A percentile compares a stretch with the other conserved stretches of the same genome.
Conservation (phyloP, 495 filamentous ascomycete genomes). For the Penicillium canescens region DNA sequence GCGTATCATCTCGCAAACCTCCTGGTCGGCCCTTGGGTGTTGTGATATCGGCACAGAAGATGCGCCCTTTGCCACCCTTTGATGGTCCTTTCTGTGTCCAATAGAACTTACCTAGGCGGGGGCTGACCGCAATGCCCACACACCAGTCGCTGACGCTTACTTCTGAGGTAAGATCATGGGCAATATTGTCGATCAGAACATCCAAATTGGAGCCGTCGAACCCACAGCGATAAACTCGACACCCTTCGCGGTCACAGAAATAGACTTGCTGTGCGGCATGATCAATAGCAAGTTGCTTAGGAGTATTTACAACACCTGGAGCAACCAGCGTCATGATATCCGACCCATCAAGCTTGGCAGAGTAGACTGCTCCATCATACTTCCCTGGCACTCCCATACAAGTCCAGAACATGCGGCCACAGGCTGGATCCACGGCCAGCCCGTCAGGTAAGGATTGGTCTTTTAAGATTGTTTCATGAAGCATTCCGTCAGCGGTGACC, state of each 20-base stretch:
- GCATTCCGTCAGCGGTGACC: conserved; percentile 15
- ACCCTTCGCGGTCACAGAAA: conserved; percentile 55
- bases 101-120: conserved; percentile 42
- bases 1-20: conserved; percentile 32
- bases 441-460: conserved; percentile 48
- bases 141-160: conserved; percentile 32
- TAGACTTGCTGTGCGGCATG: conserved; percentile 37
- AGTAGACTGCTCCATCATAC: conserved; percentile 43
- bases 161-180: neutral
- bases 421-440: conserved; percentile 33
- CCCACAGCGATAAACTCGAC: conserved; percentile 44
- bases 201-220: conserved; percentile 46
- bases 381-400: conserved; percentile 46
- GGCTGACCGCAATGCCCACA: conserved; percentile 31
- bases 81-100: conserved; percentile 58
- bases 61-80: conserved; percentile 48
- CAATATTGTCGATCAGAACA: conserved; percentile 35
- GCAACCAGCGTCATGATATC: conserved; percentile 35
- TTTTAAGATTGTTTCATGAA: conserved; percentile 18
- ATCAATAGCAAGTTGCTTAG: conserved; percentile 51
- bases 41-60: conserved; percentile 46
- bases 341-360: conserved; percentile 38
- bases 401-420: conserved; percentile 50
- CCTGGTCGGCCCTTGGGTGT: conserved; percentile 21
- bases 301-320: conserved; percentile 44